phyloP scores from a whole-genome alignment of 106 monocot genomes.

The Allium sativum region DNA sequence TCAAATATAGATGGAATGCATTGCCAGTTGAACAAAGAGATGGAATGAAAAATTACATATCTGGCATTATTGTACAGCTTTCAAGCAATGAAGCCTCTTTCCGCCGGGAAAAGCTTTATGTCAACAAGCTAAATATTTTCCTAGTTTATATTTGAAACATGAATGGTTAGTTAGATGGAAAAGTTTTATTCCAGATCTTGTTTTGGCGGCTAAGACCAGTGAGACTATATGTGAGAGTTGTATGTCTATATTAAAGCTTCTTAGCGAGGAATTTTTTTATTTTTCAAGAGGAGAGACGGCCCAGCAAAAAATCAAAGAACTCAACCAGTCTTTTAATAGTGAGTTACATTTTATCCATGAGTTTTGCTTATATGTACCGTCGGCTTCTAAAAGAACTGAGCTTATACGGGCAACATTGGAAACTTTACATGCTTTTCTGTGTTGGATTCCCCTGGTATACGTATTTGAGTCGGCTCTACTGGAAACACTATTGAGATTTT shows the following conservation, averaged over 20 bases:
- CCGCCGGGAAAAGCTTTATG: constrained; percentile 73
- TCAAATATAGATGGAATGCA: too few relatives aligned
- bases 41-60: too few relatives aligned
- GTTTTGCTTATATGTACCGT: constrained; percentile 87
- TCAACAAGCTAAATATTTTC: constrained; percentile 93
- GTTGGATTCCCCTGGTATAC: constrained; percentile 96
- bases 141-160: constrained; percentile 93
- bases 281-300: constrained; percentile 99
- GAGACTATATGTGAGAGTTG: too few relatives aligned
- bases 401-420: constrained; percentile 85
- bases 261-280: constrained; percentile 99
- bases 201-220: too few relatives aligned
- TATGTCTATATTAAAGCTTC: constrained; percentile 39
- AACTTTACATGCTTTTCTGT: constrained; percentile 95
- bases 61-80: too few relatives aligned
- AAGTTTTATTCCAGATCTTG: constrained; percentile 92
- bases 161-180: constrained; percentile 96
- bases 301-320: constrained; percentile 89
- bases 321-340: constrained; percentile 83
- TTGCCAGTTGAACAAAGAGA: too few relatives aligned
- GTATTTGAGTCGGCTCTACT: constrained; percentile 96
- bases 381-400: constrained; percentile 88
- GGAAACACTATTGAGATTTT: constrained; percentile 84
- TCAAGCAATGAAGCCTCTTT: too few relatives aligned
- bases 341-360: constrained; percentile 99